Base-by-base conservation (phyloP, 352 stramenopile genomes). In the Pythium vanterpoolii region DNA sequence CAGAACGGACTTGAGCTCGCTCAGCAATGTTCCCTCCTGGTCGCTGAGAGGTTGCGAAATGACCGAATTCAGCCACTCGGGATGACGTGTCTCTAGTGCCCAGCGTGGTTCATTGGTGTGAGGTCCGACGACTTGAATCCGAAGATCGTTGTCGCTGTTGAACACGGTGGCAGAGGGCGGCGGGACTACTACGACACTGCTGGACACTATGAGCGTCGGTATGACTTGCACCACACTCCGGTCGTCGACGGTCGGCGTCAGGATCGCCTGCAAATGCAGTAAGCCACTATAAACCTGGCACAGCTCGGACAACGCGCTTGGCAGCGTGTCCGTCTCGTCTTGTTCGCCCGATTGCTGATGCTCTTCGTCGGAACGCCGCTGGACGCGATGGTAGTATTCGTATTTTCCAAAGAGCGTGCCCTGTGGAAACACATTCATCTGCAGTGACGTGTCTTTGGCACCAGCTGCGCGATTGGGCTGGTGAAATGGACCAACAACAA, bases 321-420 rank as follows among this genome's bases (percentile, higher is more conserved):
- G 19, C 23, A 7, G 5, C 18, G 11, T 10, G 1, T 16, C 16
- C 8, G 1, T 5, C 26, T 56, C 47, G 7, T 54, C 47, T 31
- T 54, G n/a, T 6, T 31, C 31, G 18, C 8, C 5, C 16, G 28
- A 4, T 0, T n/a, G 23, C 9, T 28, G 18, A 19, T 28, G 47
- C 7, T 30, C 23, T 14, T 30, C 47, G 14, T 54, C 23, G n/a
- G 11, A 19, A 21, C 4, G 18, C 5, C 27, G 24, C 31, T 62
- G 43, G 18, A 66, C 61, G 5, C 57, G 56, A 51, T 70, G 63
- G n/a, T 28, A 70, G 19, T 70, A 70, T 5, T 19, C 51, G 13
- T 55, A 60, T 19, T 34, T 55, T 0, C 31, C 52, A 27, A 66
- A 60, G 3, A 70, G 28, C 2, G 57, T 66, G 14, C 63, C 63